Percentiles rank a stretch among this genome's conserved stretches.
Evolutionary conservation across 768 basidiomycete species (phyloP).

Genomic region (Boletus subparvulus): DNA sequence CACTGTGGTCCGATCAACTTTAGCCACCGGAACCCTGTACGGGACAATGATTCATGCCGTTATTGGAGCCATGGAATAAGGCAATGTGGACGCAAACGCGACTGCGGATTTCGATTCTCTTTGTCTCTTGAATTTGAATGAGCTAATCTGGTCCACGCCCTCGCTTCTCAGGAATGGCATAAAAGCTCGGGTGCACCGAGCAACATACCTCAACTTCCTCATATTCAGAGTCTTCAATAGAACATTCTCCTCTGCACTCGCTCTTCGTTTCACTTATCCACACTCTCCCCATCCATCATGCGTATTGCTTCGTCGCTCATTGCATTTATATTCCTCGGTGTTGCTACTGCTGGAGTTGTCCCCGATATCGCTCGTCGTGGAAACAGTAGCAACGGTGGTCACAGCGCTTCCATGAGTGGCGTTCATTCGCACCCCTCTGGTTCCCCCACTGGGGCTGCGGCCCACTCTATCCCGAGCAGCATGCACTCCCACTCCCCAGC

Average conservation of each 20-base stretch:
- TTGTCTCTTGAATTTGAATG: neutral
- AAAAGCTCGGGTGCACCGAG: neutral
- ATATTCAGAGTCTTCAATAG: neutral
- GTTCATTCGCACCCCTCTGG: neutral
- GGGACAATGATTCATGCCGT: neutral
- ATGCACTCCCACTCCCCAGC: neutral
- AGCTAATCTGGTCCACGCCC: neutral
- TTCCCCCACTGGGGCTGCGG: neutral
- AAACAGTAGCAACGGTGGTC: neutral
- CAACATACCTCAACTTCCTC: neutral
- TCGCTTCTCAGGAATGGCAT: conserved; percentile 1
- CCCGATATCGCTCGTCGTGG: neutral
- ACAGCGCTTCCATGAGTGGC: neutral
- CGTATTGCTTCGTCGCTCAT: conserved; percentile 1
- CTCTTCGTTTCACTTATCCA: neutral
- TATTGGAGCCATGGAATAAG: neutral
- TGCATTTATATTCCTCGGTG: conserved; percentile 2
- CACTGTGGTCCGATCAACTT: no score
- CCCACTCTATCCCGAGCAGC: neutral
- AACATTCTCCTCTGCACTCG: neutral
- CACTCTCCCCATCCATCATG: conserved; percentile 7
- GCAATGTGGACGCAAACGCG: neutral
- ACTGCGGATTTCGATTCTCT: conserved; percentile 8
- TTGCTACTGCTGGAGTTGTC: conserved; percentile 5
- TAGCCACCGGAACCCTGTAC: no score